Percentiles rank a stretch among this genome's conserved stretches.
Conservation (phyloP, 2,329 filamentous ascomycete species). For the Fusarium torreyae region DNA sequence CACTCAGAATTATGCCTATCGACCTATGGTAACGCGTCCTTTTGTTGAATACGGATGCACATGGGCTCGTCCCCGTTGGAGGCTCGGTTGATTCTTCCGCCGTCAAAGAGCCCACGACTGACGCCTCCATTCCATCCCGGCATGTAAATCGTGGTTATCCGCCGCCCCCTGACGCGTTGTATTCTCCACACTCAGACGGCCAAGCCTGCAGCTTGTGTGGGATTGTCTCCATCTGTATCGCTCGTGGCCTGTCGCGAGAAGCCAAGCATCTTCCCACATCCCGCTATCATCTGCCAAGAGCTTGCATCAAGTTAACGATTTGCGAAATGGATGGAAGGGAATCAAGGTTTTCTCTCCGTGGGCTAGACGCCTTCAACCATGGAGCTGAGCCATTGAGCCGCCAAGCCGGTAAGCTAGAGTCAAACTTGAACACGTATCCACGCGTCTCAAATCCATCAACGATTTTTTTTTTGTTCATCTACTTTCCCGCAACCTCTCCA, state of each 20-base stretch:
- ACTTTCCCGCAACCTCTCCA: conserved; percentile 8
- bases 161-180: conserved; percentile 46
- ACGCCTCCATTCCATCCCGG: conserved; percentile 41
- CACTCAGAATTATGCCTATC: conserved; percentile 14
- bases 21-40: neutral
- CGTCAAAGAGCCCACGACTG: conserved; percentile 12
- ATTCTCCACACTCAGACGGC: conserved; percentile 34
- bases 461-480: conserved; percentile 4
- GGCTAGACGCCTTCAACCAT: conserved; percentile 2
- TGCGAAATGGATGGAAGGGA: conserved; percentile 26
- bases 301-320: conserved; percentile 21
- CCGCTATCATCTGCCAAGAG: conserved; percentile 36
- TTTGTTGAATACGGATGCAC: conserved; percentile 5
- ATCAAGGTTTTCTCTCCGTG: conserved; percentile 30
- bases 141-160: conserved; percentile 14
- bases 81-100: conserved; percentile 35
- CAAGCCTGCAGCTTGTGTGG: conserved; percentile 30
- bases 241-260: conserved; percentile 21
- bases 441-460: conserved; percentile 16
- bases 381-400: conserved; percentile 13
- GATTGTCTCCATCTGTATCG: conserved; percentile 9
- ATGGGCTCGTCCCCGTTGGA: conserved; percentile 30
- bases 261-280: conserved; percentile 39
- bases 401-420: conserved; percentile 4
- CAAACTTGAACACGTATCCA: conserved; percentile 31